Conservation (phyloP, 306 rosid species). For the Phaseolus lunatus region DNA sequence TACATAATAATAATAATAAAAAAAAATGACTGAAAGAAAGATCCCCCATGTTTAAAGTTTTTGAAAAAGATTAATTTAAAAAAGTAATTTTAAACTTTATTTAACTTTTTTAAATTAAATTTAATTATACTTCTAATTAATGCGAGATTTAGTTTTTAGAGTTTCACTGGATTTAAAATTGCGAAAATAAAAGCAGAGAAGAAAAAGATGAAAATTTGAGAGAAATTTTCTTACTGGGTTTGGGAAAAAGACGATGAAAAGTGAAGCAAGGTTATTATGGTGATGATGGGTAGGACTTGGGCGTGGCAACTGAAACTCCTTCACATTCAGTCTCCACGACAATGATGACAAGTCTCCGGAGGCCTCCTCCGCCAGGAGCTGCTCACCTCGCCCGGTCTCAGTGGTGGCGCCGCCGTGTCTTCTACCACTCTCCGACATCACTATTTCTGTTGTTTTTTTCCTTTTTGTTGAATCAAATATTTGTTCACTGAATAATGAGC, state of each 20-base stretch:
- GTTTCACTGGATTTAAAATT: too few relatives aligned
- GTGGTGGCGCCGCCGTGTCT: neutral
- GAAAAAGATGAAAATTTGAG: too few relatives aligned
- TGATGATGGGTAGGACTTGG: neutral
- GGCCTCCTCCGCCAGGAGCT: neutral
- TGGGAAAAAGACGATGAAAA: constrained; percentile 13
- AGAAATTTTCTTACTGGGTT: constrained; percentile 21
- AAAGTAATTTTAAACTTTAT: too few relatives aligned
- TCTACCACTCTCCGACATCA: constrained; percentile 16
- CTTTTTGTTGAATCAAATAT: neutral
- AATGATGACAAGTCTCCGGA: neutral
- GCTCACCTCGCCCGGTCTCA: neutral
- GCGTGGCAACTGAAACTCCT: constrained; percentile 35
- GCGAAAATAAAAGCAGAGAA: too few relatives aligned
- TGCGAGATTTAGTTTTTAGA: too few relatives aligned
- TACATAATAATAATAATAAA: too few relatives aligned
- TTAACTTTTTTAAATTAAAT: too few relatives aligned
- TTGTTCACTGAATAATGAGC: neutral
- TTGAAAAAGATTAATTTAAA: too few relatives aligned
- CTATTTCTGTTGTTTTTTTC: neutral
- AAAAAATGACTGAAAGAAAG: too few relatives aligned
- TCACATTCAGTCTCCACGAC: constrained; percentile 39
- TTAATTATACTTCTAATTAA: too few relatives aligned
- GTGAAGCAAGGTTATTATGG: neutral
- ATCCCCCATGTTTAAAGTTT: too few relatives aligned